A percentile compares a stretch with the other conserved stretches of the same genome.
Evolutionary conservation across 1,284 basidiomycete species (phyloP).

Genomic region (Kwoniella shivajii): DNA sequence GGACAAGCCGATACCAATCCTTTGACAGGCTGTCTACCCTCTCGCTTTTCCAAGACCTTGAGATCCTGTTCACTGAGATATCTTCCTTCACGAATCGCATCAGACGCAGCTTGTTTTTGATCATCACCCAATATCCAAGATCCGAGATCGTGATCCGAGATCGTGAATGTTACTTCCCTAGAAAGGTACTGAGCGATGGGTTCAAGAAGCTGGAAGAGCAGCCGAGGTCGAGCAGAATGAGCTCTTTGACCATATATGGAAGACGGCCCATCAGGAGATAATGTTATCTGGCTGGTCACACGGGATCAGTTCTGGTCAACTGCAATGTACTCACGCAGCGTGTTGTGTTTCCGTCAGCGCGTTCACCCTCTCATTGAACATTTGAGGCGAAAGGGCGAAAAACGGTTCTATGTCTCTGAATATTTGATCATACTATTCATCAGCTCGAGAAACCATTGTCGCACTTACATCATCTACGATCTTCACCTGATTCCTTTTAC

Average conservation of each 20-base stretch:
- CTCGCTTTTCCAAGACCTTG: constrained; percentile 34
- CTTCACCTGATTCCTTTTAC: constrained; percentile 48
- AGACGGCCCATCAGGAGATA: constrained; percentile 34
- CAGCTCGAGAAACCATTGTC: background rate
- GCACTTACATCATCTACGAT: constrained; percentile 54
- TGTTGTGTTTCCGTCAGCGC: constrained; percentile 21
- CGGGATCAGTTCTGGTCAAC: background rate
- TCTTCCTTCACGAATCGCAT: constrained; percentile 26
- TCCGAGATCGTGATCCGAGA: constrained; percentile 52
- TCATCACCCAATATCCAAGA: constrained; percentile 44
- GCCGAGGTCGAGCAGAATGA: constrained; percentile 24
- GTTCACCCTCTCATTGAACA: constrained; percentile 38
- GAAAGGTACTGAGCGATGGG: constrained; percentile 44
- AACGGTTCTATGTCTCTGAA: constrained; percentile 47
- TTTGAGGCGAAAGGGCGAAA: constrained; percentile 45
- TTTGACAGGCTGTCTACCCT: constrained; percentile 29
- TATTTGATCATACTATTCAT: constrained; percentile 52
- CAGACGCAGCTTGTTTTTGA: constrained; percentile 32
- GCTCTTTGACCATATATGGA: constrained; percentile 36
- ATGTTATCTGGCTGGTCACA: constrained; percentile 33
- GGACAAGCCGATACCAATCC: constrained; percentile 34
- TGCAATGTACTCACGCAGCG: constrained; percentile 36
- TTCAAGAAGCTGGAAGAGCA: constrained; percentile 37
- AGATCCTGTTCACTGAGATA: constrained; percentile 39
- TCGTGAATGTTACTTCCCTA: constrained; percentile 35